Conservation (phyloP, 2,329 filamentous ascomycete genomes). For the Amesomyces nigricolor region DNA sequence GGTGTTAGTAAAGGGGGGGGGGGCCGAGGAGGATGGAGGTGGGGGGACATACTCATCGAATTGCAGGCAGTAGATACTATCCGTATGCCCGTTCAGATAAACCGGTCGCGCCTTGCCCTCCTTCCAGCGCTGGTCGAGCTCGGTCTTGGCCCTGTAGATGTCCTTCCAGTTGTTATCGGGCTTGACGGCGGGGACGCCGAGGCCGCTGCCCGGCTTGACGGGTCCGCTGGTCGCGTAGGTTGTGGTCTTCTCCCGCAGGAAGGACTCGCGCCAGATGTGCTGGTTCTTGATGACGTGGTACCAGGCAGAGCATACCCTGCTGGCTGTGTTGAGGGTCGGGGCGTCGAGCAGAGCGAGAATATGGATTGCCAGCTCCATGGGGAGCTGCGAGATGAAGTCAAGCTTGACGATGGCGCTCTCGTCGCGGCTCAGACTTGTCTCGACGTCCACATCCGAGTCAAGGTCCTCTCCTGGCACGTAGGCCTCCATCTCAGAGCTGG, state of each 20-base stretch:
- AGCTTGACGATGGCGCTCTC: constrained; percentile 45
- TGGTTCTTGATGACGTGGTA: constrained; percentile 42
- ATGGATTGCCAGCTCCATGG: constrained; percentile 54
- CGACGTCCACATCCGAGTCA: constrained; percentile 35
- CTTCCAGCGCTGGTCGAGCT: constrained; percentile 75
- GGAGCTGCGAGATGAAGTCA: constrained; percentile 53
- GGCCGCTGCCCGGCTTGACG: constrained; percentile 48
- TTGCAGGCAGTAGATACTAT: constrained; percentile 96
- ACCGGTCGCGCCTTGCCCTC: constrained; percentile 71
- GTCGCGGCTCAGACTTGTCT: constrained; percentile 25
- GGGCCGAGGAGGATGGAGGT: too few relatives aligned
- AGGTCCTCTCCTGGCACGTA: constrained; percentile 32
- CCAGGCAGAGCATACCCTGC: constrained; percentile 49
- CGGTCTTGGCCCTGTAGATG: constrained; percentile 71
- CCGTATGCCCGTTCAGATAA: constrained; percentile 87
- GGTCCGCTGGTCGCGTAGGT: constrained; percentile 54
- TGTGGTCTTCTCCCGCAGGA: constrained; percentile 53
- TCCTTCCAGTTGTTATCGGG: constrained; percentile 76
- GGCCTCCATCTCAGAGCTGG: constrained; percentile 35
- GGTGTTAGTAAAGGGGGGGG: neutral
- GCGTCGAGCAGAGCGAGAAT: constrained; percentile 53
- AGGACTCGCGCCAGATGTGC: constrained; percentile 60
- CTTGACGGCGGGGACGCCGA: constrained; percentile 49
- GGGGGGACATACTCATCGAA: constrained; percentile 75
- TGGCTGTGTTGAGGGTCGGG: constrained; percentile 43